These are phyloP conservation scores for Cadophora malorum DNA, from an alignment of 2,329 filamentous ascomycete genomes.

Conservation along the genomic window DNA sequence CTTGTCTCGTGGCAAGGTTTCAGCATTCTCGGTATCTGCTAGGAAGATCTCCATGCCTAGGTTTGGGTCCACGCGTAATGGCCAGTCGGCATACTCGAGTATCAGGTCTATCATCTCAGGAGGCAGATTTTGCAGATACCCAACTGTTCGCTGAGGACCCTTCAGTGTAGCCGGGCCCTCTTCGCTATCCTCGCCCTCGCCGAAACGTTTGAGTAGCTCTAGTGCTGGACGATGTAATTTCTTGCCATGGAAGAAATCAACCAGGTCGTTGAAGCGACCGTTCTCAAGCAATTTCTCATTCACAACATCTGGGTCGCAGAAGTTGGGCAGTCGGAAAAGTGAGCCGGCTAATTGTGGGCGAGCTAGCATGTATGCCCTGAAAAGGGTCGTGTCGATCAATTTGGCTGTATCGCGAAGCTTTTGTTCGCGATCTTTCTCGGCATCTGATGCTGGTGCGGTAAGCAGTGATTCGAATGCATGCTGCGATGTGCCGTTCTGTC, in stretches of 20 bases:
- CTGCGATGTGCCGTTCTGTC: constrained; percentile 52
- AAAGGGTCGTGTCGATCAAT: constrained; percentile 91
- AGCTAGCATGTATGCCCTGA: constrained; percentile 94
- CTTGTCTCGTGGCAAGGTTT: constrained; percentile 78
- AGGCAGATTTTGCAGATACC: constrained; percentile 87
- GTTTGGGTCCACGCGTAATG: constrained; percentile 72
- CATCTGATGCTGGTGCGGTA: constrained; percentile 48
- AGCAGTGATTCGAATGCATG: constrained; percentile 63
- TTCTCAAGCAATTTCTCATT: constrained; percentile 91
- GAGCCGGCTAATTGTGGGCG: constrained; percentile 84
- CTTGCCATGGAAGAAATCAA: constrained; percentile 98
- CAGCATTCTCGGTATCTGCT: constrained; percentile 92
- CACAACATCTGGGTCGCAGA: constrained; percentile 94
- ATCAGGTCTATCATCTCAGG: constrained; percentile 90
- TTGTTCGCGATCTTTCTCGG: constrained; percentile 66
- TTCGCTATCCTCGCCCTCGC: constrained; percentile 61
- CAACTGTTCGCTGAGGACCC: constrained; percentile 83
- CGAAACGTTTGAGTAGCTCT: constrained; percentile 82
- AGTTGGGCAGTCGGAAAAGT: constrained; percentile 94
- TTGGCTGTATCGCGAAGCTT: constrained; percentile 79
- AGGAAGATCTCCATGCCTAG: constrained; percentile 92
- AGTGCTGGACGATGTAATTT: constrained; percentile 88
- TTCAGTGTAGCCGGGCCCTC: constrained; percentile 65
- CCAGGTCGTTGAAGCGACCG: constrained; percentile 87
- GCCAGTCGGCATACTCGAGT: constrained; percentile 91